These are phyloP conservation scores for Mycosphaerella arachidis DNA, from an alignment of 2,329 filamentous ascomycete genomes.

Conservation along the genomic window DNA sequence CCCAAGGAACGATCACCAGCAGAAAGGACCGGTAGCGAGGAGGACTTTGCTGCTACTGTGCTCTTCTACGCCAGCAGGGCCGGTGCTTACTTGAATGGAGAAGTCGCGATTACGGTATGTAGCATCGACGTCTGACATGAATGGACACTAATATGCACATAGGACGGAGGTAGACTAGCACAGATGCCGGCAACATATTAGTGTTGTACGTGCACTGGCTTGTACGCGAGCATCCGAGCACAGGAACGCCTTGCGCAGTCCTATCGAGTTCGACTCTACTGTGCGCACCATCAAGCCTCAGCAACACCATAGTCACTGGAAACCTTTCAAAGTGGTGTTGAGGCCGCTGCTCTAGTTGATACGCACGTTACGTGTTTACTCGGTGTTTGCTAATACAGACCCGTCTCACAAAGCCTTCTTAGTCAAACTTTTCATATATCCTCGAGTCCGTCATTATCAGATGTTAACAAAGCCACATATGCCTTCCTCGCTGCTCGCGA, in stretches of 20 bases:
- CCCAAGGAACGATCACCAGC: constrained; percentile 48
- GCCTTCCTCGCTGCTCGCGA: too few species aligned
- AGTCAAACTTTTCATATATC: too few species aligned
- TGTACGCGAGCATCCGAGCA: background rate
- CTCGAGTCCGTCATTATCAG: too few species aligned
- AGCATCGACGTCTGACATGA: background rate
- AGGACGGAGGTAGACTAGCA: background rate
- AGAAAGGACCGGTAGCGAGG: constrained; percentile 55
- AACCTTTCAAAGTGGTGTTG: background rate
- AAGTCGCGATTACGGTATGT: background rate
- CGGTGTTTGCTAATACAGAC: too few species aligned
- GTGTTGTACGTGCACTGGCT: background rate
- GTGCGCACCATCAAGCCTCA: background rate
- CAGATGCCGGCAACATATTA: background rate
- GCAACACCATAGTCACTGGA: background rate
- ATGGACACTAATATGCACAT: background rate
- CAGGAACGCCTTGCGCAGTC: background rate
- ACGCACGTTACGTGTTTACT: too few species aligned
- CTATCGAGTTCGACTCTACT: background rate
- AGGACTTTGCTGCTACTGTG: constrained; percentile 62
- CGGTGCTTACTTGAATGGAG: background rate
- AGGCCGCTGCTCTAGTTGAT: too few species aligned
- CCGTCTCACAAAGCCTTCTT: too few species aligned
- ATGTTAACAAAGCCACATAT: too few species aligned
- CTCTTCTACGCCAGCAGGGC: constrained; percentile 57